Conservation (phyloP, 352 stramenopile species). For the Globisporangium lucens region DNA sequence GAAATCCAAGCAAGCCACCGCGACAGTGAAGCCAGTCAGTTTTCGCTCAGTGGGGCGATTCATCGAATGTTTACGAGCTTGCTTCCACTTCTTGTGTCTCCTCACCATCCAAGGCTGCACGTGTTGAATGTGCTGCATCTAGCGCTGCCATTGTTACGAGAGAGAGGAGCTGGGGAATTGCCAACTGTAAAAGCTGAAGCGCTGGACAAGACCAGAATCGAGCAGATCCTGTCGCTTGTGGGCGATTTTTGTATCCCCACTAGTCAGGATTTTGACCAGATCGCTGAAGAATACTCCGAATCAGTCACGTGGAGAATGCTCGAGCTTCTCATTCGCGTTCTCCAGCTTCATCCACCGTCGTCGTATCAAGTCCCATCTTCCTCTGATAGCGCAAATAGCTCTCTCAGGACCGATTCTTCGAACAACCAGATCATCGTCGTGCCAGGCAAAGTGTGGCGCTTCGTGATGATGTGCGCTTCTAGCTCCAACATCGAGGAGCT, state of each 20-base stretch:
- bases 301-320: slow-evolving; percentile 18
- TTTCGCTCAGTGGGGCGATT: slow-evolving; percentile 36
- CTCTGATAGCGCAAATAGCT: neutral
- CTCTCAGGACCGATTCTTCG: neutral
- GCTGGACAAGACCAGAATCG: slow-evolving; percentile 42
- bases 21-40: slow-evolving; percentile 16
- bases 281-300: neutral
- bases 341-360: slow-evolving; percentile 32
- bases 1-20: neutral
- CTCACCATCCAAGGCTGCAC: slow-evolving; percentile 48
- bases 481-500: slow-evolving; percentile 24
- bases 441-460: slow-evolving; percentile 34
- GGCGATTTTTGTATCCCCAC: slow-evolving; percentile 28
- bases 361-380: slow-evolving; percentile 23
- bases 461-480: slow-evolving; percentile 34
- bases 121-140: slow-evolving; percentile 52
- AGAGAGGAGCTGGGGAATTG: slow-evolving; percentile 7
- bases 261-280: neutral
- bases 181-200: slow-evolving; percentile 9
- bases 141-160: slow-evolving; percentile 28
- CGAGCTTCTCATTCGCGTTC: slow-evolving; percentile 37
- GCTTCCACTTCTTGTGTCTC: slow-evolving; percentile 45
- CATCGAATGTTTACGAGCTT: slow-evolving; percentile 44
- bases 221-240: slow-evolving; percentile 37
- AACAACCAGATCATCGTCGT: slow-evolving; percentile 22